Evolutionary conservation across 495 filamentous ascomycete genomes (phyloP).

Genomic region (Penicillium ochrochloron): DNA sequence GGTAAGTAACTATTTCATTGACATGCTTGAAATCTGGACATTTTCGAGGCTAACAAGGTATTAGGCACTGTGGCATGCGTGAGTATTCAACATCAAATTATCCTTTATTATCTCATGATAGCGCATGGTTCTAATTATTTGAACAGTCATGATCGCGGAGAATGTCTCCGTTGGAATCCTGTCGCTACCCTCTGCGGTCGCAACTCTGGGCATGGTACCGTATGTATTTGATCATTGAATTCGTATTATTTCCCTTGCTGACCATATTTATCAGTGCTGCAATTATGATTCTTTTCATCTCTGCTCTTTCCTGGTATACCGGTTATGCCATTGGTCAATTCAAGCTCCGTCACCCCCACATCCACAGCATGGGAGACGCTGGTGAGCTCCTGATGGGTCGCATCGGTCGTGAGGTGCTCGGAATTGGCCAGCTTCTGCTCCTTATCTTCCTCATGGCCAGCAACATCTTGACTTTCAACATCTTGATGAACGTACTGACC

Average conservation of each 20-base stretch:
- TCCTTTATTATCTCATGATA: background rate
- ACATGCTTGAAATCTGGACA: background rate
- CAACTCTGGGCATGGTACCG: constrained; percentile 63
- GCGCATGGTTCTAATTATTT: constrained; percentile 4
- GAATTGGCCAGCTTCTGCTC: constrained; percentile 64
- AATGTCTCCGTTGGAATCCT: constrained; percentile 70
- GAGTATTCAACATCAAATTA: constrained; percentile 14
- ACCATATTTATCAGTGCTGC: constrained; percentile 35
- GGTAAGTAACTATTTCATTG: constrained; percentile 30
- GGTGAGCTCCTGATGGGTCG: constrained; percentile 67
- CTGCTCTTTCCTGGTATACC: constrained; percentile 64
- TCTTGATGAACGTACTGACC: constrained; percentile 68
- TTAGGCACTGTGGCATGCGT: constrained; percentile 44
- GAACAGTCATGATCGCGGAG: constrained; percentile 65
- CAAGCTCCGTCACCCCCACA: constrained; percentile 46
- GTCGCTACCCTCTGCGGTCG: constrained; percentile 65
- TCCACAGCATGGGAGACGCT: constrained; percentile 73
- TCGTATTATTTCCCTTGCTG: background rate
- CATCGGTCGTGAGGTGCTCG: constrained; percentile 65
- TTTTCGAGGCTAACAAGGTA: constrained; percentile 19
- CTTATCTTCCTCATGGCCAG: constrained; percentile 75
- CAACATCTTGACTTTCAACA: constrained; percentile 69
- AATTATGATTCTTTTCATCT: constrained; percentile 62
- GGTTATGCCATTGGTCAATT: constrained; percentile 45
- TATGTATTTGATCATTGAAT: constrained; percentile 26